These are phyloP conservation scores for Trichoderma sp. DNA, from an alignment of 2,329 filamentous ascomycete species.

Conservation along the genomic window DNA sequence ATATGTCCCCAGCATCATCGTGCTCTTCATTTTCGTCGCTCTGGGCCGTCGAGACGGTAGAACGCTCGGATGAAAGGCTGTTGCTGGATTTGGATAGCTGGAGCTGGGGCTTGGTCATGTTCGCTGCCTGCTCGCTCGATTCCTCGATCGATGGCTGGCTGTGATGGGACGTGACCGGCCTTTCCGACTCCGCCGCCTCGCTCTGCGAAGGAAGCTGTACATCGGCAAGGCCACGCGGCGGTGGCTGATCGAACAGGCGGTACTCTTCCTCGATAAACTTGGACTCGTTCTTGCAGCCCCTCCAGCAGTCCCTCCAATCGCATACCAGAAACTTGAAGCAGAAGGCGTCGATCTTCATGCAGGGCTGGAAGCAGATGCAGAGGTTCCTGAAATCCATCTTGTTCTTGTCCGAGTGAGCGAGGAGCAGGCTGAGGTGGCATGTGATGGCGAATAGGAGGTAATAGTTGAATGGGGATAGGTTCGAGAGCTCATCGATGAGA, in stretches of 20 bases:
- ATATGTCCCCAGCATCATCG: conserved; percentile 6
- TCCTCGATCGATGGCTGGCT: conserved; percentile 52
- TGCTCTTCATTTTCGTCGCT: conserved; percentile 49
- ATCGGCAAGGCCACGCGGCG: conserved; percentile 53
- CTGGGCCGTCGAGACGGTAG: conserved; percentile 50
- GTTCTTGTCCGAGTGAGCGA: conserved; percentile 92
- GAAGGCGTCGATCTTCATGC: conserved; percentile 93
- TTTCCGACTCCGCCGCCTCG: conserved; percentile 29
- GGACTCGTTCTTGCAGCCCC: conserved; percentile 89
- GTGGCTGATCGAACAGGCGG: conserved; percentile 59
- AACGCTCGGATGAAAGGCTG: conserved; percentile 46
- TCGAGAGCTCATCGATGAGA: conserved; percentile 88
- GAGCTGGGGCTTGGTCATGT: conserved; percentile 50
- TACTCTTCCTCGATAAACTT: conserved; percentile 74
- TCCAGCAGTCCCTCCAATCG: conserved; percentile 96
- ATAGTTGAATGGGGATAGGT: conserved; percentile 95
- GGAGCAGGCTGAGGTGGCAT: conserved; percentile 87
- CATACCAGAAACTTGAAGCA: conserved; percentile 95
- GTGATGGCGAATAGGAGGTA: conserved; percentile 97
- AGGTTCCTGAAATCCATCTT: conserved; percentile 98
- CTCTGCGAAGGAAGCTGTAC: conserved; percentile 37
- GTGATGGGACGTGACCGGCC: conserved; percentile 60
- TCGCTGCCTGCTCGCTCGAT: conserved; percentile 33
- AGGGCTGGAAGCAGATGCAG: conserved; percentile 95
- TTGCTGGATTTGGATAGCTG: conserved; percentile 47